These are phyloP conservation scores for Berkeleyomyces rouxiae DNA, from an alignment of 2,329 filamentous ascomycete genomes.

Conservation along the genomic window DNA sequence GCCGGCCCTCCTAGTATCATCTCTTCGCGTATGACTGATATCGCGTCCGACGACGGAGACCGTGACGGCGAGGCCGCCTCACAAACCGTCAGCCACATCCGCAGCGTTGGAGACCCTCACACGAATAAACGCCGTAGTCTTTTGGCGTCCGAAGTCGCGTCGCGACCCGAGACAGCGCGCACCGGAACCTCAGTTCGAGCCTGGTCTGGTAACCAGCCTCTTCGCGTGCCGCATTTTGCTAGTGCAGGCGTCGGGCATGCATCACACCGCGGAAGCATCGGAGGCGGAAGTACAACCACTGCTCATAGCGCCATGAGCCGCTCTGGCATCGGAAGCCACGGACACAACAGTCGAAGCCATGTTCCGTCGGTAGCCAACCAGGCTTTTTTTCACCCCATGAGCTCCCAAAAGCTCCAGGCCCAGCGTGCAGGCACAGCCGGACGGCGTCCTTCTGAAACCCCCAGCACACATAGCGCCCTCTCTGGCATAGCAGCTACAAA, in stretches of 20 bases:
- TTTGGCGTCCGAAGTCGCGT: slow-evolving; percentile 27
- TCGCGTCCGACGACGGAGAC: slow-evolving; percentile 39
- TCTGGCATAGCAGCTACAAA: not conserved
- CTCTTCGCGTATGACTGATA: slow-evolving; percentile 55
- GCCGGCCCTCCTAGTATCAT: slow-evolving; percentile 46
- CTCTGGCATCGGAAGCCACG: slow-evolving; percentile 5
- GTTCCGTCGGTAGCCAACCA: slow-evolving; percentile 77
- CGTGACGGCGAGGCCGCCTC: slow-evolving; percentile 21
- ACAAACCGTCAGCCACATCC: slow-evolving; percentile 4
- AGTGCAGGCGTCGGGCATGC: slow-evolving; percentile 26
- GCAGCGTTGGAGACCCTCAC: slow-evolving; percentile 16
- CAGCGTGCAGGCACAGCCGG: slow-evolving; percentile 39
- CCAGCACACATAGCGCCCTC: slow-evolving; percentile 8
- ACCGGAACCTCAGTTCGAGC: slow-evolving; percentile 34
- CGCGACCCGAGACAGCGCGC: slow-evolving; percentile 37
- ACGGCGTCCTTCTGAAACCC: slow-evolving; percentile 6
- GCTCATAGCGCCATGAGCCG: slow-evolving; percentile 2
- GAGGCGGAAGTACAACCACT: slow-evolving; percentile 8
- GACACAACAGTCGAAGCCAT: slow-evolving; percentile 54
- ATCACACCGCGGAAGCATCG: slow-evolving; percentile 10
- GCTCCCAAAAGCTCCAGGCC: slow-evolving; percentile 81
- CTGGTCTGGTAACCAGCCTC: slow-evolving; percentile 38
- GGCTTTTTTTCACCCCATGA: slow-evolving; percentile 93
- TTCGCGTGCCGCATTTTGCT: slow-evolving; percentile 34
- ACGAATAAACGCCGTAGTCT: slow-evolving; percentile 24